Evolutionary conservation across 805 yeast species (phyloP).

Genomic region (Lipomyces chichibuensis): DNA sequence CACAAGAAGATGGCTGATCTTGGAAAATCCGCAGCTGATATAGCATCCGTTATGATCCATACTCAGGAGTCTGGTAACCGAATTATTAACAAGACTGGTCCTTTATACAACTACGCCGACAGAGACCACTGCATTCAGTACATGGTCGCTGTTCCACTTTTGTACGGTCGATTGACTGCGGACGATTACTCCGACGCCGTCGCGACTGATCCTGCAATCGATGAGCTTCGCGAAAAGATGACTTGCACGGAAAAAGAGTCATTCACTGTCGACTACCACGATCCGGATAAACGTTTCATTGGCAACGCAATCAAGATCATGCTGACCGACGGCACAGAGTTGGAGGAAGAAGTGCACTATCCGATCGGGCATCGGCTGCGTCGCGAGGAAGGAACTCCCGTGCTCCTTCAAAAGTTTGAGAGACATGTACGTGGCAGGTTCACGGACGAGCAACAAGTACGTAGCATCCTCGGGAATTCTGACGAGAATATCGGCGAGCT

Average conservation of each 20-base stretch:
- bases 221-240: constrained; percentile 58
- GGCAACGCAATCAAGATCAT: constrained; percentile 59
- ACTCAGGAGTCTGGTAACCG: constrained; percentile 66
- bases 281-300: constrained; percentile 59
- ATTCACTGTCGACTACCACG: constrained; percentile 58
- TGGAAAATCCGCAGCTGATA: constrained; percentile 55
- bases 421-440: constrained; percentile 56
- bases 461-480: constrained; percentile 46
- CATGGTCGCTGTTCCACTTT: constrained; percentile 62
- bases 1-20: constrained; percentile 45
- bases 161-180: constrained; percentile 60
- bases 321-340: constrained; percentile 56
- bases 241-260: constrained; percentile 54
- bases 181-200: constrained; percentile 58
- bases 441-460: constrained; percentile 47
- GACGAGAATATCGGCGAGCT: constrained; percentile 46
- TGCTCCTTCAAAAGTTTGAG: constrained; percentile 55
- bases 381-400: constrained; percentile 63
- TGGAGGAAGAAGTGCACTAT: constrained; percentile 59
- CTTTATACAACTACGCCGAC: constrained; percentile 64
- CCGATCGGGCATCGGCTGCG: constrained; percentile 62
- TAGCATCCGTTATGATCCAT: constrained; percentile 53
- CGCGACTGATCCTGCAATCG: constrained; percentile 58
- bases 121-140: constrained; percentile 68
- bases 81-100: constrained; percentile 63